Evolutionary conservation across 1,284 basidiomycete species (phyloP).

Genomic region (Puccinia triticina): DNA sequence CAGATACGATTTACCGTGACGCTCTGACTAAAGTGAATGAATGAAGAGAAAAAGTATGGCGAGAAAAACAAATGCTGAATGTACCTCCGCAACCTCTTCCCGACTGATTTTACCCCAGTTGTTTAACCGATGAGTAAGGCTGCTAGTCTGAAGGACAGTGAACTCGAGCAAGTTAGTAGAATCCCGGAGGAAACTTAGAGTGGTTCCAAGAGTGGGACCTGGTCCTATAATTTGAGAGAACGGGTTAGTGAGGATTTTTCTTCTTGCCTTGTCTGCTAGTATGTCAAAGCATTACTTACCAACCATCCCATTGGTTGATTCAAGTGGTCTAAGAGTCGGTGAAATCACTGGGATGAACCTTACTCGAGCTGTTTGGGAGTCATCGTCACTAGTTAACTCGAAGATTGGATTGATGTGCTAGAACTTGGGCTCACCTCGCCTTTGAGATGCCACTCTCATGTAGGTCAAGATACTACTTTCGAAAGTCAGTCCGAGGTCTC

Average conservation of each 20-base stretch:
- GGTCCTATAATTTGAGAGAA: neutral
- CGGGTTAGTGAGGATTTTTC: neutral
- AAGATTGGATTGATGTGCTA: neutral
- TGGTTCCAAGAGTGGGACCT: constrained; percentile 47
- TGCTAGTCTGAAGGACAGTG: constrained; percentile 35
- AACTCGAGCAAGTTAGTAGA: constrained; percentile 43
- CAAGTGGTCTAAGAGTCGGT: constrained; percentile 39
- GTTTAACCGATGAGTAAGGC: constrained; percentile 36
- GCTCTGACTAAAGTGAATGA: neutral
- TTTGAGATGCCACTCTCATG: constrained; percentile 47
- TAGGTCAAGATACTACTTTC: constrained; percentile 43
- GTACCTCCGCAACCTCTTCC: constrained; percentile 50
- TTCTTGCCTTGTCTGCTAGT: neutral
- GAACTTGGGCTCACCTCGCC: constrained; percentile 24
- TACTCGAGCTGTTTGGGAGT: constrained; percentile 26
- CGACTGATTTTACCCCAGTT: constrained; percentile 50
- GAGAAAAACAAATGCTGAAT: neutral
- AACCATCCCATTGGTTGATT: constrained; percentile 39
- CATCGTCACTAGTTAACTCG: neutral
- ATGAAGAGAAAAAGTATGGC: neutral
- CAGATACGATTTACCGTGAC: neutral
- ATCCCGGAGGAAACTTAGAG: constrained; percentile 44
- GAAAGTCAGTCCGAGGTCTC: constrained; percentile 41
- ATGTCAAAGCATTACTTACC: constrained; percentile 21
- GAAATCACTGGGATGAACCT: constrained; percentile 47